Conservation (phyloP, 139 green algal genomes). For the Chlorella vulgaris region DNA sequence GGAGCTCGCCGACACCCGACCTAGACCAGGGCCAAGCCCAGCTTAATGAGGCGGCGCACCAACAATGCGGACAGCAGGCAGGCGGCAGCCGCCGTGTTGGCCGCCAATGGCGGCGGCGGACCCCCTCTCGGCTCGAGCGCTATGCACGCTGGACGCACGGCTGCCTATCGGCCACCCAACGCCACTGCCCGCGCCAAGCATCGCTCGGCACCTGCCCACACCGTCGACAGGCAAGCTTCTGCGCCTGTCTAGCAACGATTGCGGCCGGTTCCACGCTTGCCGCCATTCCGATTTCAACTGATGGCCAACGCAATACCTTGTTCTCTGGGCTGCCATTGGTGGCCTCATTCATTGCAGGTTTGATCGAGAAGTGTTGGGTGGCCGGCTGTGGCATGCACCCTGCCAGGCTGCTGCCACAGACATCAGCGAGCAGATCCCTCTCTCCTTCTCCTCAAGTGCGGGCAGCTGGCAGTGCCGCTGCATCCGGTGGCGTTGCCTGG, state of each 20-base stretch:
- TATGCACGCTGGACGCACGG: too few relatives aligned
- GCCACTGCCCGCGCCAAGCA: background rate
- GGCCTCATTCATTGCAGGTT: too few relatives aligned
- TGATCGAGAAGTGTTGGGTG: conserved; percentile 58
- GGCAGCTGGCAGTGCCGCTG: background rate
- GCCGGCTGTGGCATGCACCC: conserved; percentile 56
- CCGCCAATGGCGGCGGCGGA: background rate
- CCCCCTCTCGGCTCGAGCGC: too few relatives aligned
- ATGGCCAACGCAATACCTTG: background rate
- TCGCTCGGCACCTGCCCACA: background rate
- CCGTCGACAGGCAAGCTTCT: conserved; percentile 3
- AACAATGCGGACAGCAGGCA: background rate
- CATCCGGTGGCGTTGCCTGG: background rate
- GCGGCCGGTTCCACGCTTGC: too few relatives aligned
- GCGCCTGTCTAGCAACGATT: background rate
- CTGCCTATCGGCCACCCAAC: background rate
- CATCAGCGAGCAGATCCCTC: conserved; percentile 40
- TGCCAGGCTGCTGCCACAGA: conserved; percentile 51
- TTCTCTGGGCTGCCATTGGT: background rate
- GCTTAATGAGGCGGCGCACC: background rate
- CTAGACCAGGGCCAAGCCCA: background rate
- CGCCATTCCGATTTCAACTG: background rate
- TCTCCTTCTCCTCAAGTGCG: conserved; percentile 27
- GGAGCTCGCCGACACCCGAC: too few relatives aligned
- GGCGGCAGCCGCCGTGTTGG: background rate